A percentile compares a stretch with the other conserved stretches of the same genome.
Evolutionary conservation across 2,329 filamentous ascomycete genomes (phyloP).

Genomic region (Apiospora phragmitis): DNA sequence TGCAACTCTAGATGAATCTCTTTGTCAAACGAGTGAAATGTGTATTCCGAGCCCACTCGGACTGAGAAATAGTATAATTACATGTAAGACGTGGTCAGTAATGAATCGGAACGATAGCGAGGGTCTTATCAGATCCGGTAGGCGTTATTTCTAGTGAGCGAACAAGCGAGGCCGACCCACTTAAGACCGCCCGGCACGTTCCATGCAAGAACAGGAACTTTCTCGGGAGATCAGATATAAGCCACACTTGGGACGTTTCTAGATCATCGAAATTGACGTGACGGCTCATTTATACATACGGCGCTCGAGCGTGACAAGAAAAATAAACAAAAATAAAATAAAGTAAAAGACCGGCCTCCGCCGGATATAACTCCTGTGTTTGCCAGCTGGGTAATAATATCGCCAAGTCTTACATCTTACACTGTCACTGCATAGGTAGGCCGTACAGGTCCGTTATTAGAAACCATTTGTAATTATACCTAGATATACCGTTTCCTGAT

Average conservation of each 20-base stretch:
- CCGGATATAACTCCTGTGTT: not conserved
- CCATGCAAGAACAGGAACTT: not conserved
- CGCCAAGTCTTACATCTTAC: not conserved
- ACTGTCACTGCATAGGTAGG: not conserved
- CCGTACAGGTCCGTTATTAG: not conserved
- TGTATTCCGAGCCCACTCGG: not conserved
- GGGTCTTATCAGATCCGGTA: constrained; percentile 5
- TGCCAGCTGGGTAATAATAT: not conserved
- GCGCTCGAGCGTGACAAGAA: not conserved
- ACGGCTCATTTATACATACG: not conserved
- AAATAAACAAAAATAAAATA: not conserved
- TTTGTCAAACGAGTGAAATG: not conserved
- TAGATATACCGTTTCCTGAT: not conserved
- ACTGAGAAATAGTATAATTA: not conserved
- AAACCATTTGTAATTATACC: not conserved
- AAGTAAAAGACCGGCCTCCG: not conserved
- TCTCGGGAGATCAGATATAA: not conserved
- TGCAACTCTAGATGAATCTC: not conserved
- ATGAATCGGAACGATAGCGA: not conserved
- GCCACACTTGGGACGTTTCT: not conserved
- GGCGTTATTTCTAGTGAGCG: not conserved
- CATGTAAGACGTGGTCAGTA: not conserved
- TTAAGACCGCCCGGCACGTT: not conserved
- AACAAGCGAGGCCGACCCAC: not conserved
- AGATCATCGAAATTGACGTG: not conserved